phyloP scores from a whole-genome alignment of 345 rosid species.

The Eucalyptus regnans region DNA sequence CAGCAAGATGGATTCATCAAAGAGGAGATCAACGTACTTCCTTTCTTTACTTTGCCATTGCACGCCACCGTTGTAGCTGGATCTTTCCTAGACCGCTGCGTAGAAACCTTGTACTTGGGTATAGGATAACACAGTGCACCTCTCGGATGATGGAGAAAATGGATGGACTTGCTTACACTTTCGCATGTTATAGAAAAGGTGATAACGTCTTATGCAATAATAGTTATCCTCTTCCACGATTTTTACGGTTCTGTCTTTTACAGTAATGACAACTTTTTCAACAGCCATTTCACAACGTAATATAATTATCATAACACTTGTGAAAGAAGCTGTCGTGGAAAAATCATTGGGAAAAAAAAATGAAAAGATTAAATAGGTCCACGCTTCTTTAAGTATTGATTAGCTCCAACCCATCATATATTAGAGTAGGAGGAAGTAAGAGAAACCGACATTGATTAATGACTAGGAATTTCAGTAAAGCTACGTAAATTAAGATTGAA shows the following conservation, averaged over 20 bases:
- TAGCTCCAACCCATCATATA: not conserved
- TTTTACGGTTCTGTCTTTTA: not conserved
- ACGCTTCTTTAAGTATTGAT: not conserved
- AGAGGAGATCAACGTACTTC: not conserved
- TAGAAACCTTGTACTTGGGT: too few relatives aligned
- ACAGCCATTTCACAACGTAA: not conserved
- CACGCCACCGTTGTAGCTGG: too few relatives aligned
- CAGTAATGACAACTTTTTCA: not conserved
- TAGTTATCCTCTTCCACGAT: too few relatives aligned
- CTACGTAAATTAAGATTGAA: not conserved
- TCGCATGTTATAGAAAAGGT: too few relatives aligned
- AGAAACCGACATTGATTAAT: not conserved
- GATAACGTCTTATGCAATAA: too few relatives aligned
- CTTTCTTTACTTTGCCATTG: not conserved
- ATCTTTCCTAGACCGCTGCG: too few relatives aligned
- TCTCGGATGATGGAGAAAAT: too few relatives aligned
- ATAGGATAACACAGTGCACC: too few relatives aligned
- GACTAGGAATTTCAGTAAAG: not conserved
- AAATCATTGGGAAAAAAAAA: not conserved
- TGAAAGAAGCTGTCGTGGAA: not conserved
- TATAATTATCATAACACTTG: not conserved
- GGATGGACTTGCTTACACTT: too few relatives aligned
- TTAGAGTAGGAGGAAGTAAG: too few relatives aligned
- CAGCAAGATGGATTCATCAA: not conserved
- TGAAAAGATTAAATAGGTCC: not conserved